These are phyloP conservation scores for Erodium maritimum DNA, from an alignment of 345 rosid species.

Conservation along the genomic window DNA sequence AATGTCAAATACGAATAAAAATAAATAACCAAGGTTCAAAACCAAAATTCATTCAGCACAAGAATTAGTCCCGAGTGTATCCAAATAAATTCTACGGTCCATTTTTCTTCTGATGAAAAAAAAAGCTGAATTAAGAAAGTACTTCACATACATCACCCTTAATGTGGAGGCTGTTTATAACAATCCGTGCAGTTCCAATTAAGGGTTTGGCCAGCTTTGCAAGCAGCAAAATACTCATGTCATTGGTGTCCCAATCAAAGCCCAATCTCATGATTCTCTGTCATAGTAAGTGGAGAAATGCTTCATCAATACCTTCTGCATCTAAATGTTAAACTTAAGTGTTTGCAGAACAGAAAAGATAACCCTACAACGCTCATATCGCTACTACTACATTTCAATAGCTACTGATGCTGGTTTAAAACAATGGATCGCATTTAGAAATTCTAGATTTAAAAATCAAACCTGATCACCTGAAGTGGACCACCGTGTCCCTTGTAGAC, in stretches of 20 bases:
- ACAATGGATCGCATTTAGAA: background rate
- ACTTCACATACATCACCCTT: conserved; percentile 78
- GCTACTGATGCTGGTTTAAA: background rate
- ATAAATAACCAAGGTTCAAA: background rate
- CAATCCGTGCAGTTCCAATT: conserved; percentile 74
- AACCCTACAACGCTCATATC: background rate
- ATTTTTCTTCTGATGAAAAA: too few relatives aligned
- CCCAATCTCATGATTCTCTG: conserved; percentile 71
- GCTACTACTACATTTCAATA: background rate
- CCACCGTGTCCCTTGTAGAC: conserved; percentile 79
- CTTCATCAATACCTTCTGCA: background rate
- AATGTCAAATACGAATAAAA: conserved; percentile 6
- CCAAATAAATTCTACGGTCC: background rate
- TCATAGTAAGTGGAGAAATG: conserved; percentile 10
- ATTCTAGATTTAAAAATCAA: conserved; percentile 11
- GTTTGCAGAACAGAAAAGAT: conserved; percentile 1
- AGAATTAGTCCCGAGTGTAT: background rate
- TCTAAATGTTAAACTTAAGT: background rate
- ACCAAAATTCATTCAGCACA: background rate
- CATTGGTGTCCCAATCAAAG: conserved; percentile 78
- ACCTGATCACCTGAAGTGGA: conserved; percentile 81
- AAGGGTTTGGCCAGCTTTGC: conserved; percentile 85
- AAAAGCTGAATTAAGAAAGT: background rate
- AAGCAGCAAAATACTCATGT: conserved; percentile 71
- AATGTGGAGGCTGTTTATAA: conserved; percentile 81